phyloP scores from a whole-genome alignment of 805 yeast species.

The Metschnikowia corniflorae region DNA sequence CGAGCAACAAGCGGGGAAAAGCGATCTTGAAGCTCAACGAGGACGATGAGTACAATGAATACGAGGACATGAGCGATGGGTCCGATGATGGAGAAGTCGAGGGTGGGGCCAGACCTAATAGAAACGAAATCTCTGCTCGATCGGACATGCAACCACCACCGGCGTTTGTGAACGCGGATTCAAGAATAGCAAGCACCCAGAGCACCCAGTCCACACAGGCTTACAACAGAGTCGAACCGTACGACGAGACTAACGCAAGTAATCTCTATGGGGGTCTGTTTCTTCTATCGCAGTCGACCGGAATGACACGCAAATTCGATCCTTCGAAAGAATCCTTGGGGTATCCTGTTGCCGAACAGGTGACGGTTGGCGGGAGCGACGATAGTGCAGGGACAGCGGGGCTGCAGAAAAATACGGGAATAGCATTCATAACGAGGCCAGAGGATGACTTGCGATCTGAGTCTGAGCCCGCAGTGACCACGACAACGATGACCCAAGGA shows the following conservation, averaged over 20 bases:
- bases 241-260: neutral
- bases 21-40: constrained; percentile 41
- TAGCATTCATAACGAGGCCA: constrained; percentile 31
- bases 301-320: constrained; percentile 33
- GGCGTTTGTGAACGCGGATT: neutral
- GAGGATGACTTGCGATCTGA: constrained; percentile 5
- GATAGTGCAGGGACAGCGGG: constrained; percentile 4
- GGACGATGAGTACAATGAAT: constrained; percentile 32
- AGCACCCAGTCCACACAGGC: neutral
- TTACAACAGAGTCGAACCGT: neutral
- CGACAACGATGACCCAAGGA: constrained; percentile 29
- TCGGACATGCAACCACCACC: neutral
- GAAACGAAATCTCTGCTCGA: neutral
- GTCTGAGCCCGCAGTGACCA: constrained; percentile 32
- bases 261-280: constrained; percentile 43
- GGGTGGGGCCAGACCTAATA: neutral
- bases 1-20: constrained; percentile 35
- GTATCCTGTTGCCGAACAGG: constrained; percentile 2
- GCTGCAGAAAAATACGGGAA: constrained; percentile 21
- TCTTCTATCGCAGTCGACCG: constrained; percentile 42
- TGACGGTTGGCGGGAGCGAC: constrained; percentile 2
- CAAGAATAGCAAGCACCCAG: neutral
- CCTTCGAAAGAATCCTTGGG: constrained; percentile 7
- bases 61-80: constrained; percentile 32
- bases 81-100: constrained; percentile 12